Conservation (phyloP, 2,329 filamentous ascomycete genomes). For the Trichoderma sp. region DNA sequence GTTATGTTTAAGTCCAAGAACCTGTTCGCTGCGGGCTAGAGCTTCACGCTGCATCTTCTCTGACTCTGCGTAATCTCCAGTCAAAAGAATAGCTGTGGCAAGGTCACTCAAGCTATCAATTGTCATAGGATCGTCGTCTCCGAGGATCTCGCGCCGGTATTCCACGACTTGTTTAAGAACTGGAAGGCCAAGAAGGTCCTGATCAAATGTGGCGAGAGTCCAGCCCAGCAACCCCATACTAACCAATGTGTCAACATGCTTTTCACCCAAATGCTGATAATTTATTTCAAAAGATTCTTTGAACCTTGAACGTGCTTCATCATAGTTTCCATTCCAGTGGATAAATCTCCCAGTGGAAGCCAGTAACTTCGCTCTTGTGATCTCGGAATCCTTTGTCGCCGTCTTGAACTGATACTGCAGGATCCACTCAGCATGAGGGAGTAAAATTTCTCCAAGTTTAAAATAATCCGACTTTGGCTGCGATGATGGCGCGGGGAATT, state of each 20-base stretch:
- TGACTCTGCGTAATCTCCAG: background rate
- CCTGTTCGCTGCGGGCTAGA: background rate
- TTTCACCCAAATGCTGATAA: background rate
- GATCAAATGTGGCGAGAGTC: background rate
- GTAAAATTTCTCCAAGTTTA: background rate
- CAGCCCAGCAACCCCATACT: conserved; percentile 10
- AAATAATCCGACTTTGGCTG: background rate
- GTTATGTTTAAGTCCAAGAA: background rate
- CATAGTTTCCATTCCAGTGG: conserved; percentile 9
- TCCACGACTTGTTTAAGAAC: background rate
- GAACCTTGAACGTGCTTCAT: conserved; percentile 9
- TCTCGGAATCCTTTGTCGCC: background rate
- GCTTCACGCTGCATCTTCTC: conserved; percentile 17
- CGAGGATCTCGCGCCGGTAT: conserved; percentile 1
- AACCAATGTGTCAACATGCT: conserved; percentile 9
- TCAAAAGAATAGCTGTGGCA: background rate
- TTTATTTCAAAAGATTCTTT: conserved; percentile 2
- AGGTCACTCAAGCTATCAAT: conserved; percentile 11
- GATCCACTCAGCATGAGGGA: conserved; percentile 16
- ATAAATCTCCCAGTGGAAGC: conserved; percentile 11
- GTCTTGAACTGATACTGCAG: conserved; percentile 15
- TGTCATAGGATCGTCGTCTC: conserved; percentile 2
- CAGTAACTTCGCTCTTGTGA: background rate
- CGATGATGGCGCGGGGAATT: background rate
- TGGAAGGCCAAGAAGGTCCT: background rate